phyloP scores from a whole-genome alignment of 305 asterid genomes.

The Solanum aculeatissimum region DNA sequence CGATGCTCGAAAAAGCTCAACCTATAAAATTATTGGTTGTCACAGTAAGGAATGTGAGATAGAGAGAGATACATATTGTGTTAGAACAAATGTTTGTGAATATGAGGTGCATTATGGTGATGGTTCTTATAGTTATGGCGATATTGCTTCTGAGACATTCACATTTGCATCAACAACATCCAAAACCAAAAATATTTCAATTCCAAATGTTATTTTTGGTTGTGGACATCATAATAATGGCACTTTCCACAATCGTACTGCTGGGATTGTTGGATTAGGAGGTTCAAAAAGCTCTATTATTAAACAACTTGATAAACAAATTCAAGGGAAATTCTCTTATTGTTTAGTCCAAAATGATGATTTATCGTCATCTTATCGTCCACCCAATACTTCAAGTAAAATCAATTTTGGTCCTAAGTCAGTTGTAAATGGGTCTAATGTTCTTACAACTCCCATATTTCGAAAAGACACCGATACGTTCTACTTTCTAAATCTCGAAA shows the following conservation, averaged over 20 bases:
- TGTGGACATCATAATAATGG: slow-evolving; percentile 36
- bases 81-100: slow-evolving; percentile 6
- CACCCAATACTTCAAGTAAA: not conserved
- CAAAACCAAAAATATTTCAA: not conserved
- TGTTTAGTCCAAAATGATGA: slow-evolving; percentile 6
- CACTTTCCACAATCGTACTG: slow-evolving; percentile 11
- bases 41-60: slow-evolving; percentile 16
- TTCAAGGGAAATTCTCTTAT: not conserved
- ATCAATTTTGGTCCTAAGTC: not conserved
- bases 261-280: slow-evolving; percentile 44
- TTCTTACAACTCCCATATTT: not conserved
- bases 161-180: slow-evolving; percentile 1
- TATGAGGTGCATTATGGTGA: slow-evolving; percentile 39
- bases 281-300: slow-evolving; percentile 4
- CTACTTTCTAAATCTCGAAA: not conserved
- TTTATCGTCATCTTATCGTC: not conserved
- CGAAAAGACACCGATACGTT: not conserved
- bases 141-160: slow-evolving; percentile 35
- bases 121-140: slow-evolving; percentile 29
- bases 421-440: not conserved
- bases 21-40: slow-evolving; percentile 25
- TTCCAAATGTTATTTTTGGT: slow-evolving; percentile 26
- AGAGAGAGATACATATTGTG: not conserved
- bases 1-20: slow-evolving; percentile 17
- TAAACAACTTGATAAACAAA: not conserved